A percentile compares a stretch with the other conserved stretches of the same genome.
phyloP scores from a whole-genome alignment of 169 alveolate species.

The Amoebophrya sp. region DNA sequence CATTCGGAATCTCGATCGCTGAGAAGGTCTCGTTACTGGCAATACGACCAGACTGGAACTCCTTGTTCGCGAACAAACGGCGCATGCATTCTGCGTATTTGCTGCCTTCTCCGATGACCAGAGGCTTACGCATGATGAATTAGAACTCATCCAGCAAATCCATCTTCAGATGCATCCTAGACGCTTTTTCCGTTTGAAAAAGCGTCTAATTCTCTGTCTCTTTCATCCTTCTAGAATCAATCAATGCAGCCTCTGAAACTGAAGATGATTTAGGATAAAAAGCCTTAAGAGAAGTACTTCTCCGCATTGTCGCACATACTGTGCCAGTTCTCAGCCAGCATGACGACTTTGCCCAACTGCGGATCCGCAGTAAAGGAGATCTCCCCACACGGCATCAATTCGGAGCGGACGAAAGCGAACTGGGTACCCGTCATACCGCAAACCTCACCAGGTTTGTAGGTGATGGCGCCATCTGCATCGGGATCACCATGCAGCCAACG shows the following conservation, averaged over 20 bases:
- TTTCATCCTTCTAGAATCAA: no score
- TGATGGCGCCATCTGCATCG: not conserved
- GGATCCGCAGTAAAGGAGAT: not conserved
- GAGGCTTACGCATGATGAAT: not conserved
- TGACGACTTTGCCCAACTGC: not conserved
- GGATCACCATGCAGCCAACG: not conserved
- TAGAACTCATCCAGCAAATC: no score
- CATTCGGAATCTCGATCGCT: not conserved
- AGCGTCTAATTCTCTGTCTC: no score
- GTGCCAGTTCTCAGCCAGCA: not conserved
- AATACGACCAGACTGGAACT: not conserved
- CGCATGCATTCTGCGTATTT: not conserved
- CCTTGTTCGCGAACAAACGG: not conserved
- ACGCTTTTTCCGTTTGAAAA: no score
- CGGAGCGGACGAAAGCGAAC: not conserved
- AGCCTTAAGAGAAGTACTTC: not conserved
- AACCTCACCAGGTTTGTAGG: not conserved
- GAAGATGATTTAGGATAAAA: no score
- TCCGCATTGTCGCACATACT: not conserved
- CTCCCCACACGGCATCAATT: not conserved
- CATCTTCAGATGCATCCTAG: no score
- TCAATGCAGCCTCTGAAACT: no score
- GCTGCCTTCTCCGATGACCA: not conserved
- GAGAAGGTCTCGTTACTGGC: not conserved
- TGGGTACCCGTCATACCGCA: not conserved